These are phyloP conservation scores for Colletotrichum sojae DNA, from an alignment of 2,329 filamentous ascomycete species.

Conservation along the genomic window DNA sequence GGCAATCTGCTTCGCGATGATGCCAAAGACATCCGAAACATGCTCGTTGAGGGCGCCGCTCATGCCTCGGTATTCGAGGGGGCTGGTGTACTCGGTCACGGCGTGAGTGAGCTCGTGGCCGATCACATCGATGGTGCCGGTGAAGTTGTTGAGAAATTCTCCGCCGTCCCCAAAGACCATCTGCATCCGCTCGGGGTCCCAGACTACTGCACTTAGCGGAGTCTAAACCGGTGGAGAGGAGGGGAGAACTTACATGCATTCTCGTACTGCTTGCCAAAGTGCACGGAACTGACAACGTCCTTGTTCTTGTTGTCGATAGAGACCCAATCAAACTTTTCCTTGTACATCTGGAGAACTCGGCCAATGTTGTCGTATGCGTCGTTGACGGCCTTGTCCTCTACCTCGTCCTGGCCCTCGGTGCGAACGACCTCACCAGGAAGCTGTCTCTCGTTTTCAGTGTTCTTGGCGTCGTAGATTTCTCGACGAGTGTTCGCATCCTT, in stretches of 20 bases:
- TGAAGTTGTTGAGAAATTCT: conserved; percentile 66
- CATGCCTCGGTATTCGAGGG: conserved; percentile 65
- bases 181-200: conserved; percentile 63
- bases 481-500: conserved; percentile 47
- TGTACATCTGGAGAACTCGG: conserved; percentile 64
- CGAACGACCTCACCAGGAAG: conserved; percentile 61
- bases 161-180: conserved; percentile 72
- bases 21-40: conserved; percentile 69
- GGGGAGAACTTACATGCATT: conserved; percentile 61
- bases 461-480: conserved; percentile 61
- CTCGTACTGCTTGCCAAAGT: conserved; percentile 64
- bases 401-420: conserved; percentile 57
- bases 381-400: conserved; percentile 60
- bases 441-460: conserved; percentile 51
- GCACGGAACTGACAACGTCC: conserved; percentile 66
- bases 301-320: conserved; percentile 67
- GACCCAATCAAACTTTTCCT: conserved; percentile 63
- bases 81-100: conserved; percentile 64
- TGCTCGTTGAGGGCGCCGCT: conserved; percentile 71
- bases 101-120: conserved; percentile 71
- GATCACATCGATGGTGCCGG: conserved; percentile 67
- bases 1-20: conserved; percentile 69
- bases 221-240: neutral
- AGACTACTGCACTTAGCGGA: conserved; percentile 52
- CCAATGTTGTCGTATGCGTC: conserved; percentile 66